Evolutionary conservation across 23 red algal species (phyloP), one percentile per base, ranked within the genome.

Genomic region (Agarophyton chilense): DNA sequence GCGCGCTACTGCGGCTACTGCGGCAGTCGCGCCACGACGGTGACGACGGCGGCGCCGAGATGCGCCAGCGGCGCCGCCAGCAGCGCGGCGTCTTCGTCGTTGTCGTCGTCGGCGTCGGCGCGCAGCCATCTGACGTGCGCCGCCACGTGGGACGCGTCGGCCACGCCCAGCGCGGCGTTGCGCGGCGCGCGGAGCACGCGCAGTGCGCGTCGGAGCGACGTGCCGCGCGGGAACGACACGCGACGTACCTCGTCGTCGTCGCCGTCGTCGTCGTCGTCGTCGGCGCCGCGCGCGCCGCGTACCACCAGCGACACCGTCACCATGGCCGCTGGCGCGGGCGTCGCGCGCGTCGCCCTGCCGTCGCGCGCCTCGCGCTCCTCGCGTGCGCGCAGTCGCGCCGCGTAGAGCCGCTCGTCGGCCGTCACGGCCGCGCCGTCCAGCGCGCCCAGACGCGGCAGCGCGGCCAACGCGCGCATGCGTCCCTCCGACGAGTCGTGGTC

Each of bases 401-500:
- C 74, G 60, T 66, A 82, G 0, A 91, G 55, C 4, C 88, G 74
- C 61, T 91, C 88, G 57, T 91, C 88, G 28, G 26, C 44, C n/a
- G 18, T 34, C 26, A 91, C 50, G 29, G 26, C n/a, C 2, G 54
- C 38, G 51, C 88, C 88, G 46, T 91, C 88, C 49, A 91, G 35
- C 43, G 47, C 33, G 16, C 29, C 40, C 61, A 91, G 53, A 10
- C 21, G 4, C 24, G 41, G 72, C 21, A 91, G 7, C 19, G 41
- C 44, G 0, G 25, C 88, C n/a, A 91, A 49, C 16, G 24, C 73
- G 43, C 53, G 43, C 85, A 89, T 35, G 29, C 85, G 66, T 22
- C 82, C 60, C 22, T 39, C 40, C 61, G 65, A n/a, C 40, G 46
- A n/a, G n/a, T n/a, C n/a, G n/a, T n/a, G n/a, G n/a, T n/a, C n/a